Evolutionary conservation across 768 basidiomycete genomes (phyloP), one percentile per base, ranked within the genome.

Genomic region (Leccinum incarnatum): DNA sequence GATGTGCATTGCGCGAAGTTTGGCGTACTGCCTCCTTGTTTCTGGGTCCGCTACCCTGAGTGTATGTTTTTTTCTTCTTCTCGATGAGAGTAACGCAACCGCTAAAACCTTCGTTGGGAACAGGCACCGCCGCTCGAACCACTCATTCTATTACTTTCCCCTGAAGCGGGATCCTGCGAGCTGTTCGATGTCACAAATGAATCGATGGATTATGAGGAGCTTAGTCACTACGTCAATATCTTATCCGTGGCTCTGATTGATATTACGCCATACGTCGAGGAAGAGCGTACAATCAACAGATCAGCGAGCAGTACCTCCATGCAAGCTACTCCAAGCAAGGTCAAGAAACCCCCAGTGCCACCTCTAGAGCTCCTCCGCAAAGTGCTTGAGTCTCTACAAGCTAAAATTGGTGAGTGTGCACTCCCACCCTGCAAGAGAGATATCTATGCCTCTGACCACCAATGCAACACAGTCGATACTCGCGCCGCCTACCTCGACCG

Each of bases 401-500:
- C 79, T 14, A 80, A 77, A 53, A 90, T 90, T 55, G 77, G 89
- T 90, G 55, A 57, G 85, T 76, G 21, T 48, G 17, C 21, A 47
- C 27, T 48, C 50, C 17, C 34, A 15, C 29, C 4, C 30, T 49
- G 19, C 15, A 34, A 62, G 8, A 37, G 14, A 40, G 14, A 29
- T 3, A 15, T 51, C 36, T 36, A 51, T 51, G 40, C 53, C 14
- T 8, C 14, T 14, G 12, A 23, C 32, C 37, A 23, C 32, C 37
- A 37, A 45, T 19, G 19, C 42, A 19, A 29, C 46, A 12, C 58
- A 90, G 88, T 82, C 49, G 90, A 92, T 67, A 85, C 84, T 3
- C 86, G 88, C 49, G 89, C 87, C 27, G 83, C 86, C 2, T 83
- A 89, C 69, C 77, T 93, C 34, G 89, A 91, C 61, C 84, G 91